Evolutionary conservation across 768 basidiomycete species (phyloP), one percentile per base, ranked within the genome.

Genomic region (Mycena pura): DNA sequence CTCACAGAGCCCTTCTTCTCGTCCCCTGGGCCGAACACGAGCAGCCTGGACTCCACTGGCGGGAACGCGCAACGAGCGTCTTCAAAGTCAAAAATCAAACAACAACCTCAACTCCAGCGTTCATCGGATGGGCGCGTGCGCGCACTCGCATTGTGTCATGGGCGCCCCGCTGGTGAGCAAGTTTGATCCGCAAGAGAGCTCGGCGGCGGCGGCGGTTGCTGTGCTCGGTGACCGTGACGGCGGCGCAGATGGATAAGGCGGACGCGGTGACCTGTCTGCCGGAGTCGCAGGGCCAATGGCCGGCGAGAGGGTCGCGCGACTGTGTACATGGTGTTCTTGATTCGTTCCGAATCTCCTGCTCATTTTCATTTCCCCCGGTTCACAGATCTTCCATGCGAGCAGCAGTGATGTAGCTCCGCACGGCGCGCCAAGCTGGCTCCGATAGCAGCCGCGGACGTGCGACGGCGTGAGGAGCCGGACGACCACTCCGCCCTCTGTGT

Each of bases 231-330:
- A 44, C 8, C 21, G 31, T 9, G 29, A 45, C 31, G n/a, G 31
- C 54, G 5, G 19, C 10, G 28, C 32, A 11, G 14, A 22, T 56
- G 31, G 44, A 47, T 29, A 22, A 14, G 19, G 25, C 25, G 11
- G 25, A 46, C 43, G 32, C 40, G 54, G 6, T 56, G 21, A 56
- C 28, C n/a, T 47, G 54, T 44, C 54, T 31, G 44, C 28, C 44
- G n/a, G 28, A 21, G 19, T 17, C 19, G 6, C 31, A 45, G 14
- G 44, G 44, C 15, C 19, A 22, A 17, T 44, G 44, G 43, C 6
- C 3, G n/a, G 44, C 54, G 15, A 21, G 25, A 5, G 3, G 19
- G 17, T 56, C 43, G 54, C 54, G 54, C 19, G 43, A 56, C 29
- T 56, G 54, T 17, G 54, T 56, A 25, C 19, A 48, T 25, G 1